Percentiles rank a stretch among this genome's conserved stretches.
Evolutionary conservation across 257 asterid genomes (phyloP).

Genomic region (Nicotiana noctiflora): DNA sequence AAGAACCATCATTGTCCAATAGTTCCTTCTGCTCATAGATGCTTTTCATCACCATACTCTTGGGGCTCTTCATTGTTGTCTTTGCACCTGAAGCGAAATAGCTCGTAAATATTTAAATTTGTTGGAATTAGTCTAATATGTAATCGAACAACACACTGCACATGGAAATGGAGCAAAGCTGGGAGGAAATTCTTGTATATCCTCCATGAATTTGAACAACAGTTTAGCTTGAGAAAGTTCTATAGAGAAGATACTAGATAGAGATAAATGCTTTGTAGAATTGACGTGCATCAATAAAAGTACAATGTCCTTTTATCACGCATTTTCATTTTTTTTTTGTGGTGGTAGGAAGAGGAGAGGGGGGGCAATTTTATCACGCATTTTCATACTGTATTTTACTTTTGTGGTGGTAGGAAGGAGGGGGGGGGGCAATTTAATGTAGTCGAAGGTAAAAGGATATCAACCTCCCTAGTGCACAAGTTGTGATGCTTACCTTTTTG

Average conservation of each 20-base stretch:
- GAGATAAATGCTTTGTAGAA: no score
- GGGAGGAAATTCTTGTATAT: background rate
- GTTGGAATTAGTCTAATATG: background rate
- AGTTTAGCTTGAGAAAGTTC: background rate
- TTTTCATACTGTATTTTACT: no score
- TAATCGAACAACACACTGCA: background rate
- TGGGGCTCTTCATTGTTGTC: constrained; percentile 46
- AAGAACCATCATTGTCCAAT: constrained; percentile 31
- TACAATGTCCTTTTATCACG: no score
- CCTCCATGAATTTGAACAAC: background rate
- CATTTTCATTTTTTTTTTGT: no score
- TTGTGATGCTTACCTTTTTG: background rate
- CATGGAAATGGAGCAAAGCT: background rate
- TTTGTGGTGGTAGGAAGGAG: no score
- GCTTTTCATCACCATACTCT: constrained; percentile 29
- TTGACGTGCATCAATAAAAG: no score
- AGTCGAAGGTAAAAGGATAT: background rate
- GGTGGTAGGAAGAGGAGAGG: no score
- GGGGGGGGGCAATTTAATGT: no score
- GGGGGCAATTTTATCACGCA: no score
- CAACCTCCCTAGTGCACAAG: background rate
- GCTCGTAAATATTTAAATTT: background rate
- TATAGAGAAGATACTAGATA: background rate
- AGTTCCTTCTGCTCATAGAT: constrained; percentile 39
- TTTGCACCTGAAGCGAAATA: constrained; percentile 43